These are phyloP conservation scores for Chrysoporthe deuterocubensis DNA, from an alignment of 2,329 filamentous ascomycete genomes.

Conservation along the genomic window DNA sequence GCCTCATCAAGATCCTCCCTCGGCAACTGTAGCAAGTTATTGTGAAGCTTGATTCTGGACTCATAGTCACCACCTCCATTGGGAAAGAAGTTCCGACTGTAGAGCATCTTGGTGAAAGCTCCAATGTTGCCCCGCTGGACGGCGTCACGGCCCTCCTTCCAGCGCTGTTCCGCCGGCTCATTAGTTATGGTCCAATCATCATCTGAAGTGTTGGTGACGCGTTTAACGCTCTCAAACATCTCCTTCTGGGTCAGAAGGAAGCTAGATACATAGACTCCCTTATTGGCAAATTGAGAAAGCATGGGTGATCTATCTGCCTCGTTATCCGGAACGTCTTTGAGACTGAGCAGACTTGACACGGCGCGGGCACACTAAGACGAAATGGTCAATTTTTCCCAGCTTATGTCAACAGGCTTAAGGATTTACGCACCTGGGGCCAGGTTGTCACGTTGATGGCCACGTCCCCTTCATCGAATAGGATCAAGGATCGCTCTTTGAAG, in stretches of 20 bases:
- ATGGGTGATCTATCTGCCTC: constrained; percentile 18
- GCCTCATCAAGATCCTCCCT: constrained; percentile 62
- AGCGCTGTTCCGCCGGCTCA: constrained; percentile 52
- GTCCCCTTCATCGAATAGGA: constrained; percentile 59
- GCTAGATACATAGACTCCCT: constrained; percentile 54
- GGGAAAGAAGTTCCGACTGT: constrained; percentile 57
- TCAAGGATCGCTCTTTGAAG: constrained; percentile 29
- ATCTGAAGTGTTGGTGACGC: constrained; percentile 59
- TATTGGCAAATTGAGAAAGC: constrained; percentile 43
- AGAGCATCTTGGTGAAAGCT: constrained; percentile 57
- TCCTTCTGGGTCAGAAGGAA: constrained; percentile 66
- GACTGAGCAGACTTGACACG: constrained; percentile 48
- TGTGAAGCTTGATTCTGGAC: constrained; percentile 44
- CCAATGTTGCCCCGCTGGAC: constrained; percentile 46
- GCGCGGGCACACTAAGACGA: constrained; percentile 36
- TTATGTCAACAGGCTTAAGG: no score
- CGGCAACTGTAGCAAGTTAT: constrained; percentile 58
- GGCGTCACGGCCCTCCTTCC: constrained; percentile 48
- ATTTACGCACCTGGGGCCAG: constrained; percentile 50
- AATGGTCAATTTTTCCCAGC: background rate
- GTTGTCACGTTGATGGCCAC: constrained; percentile 61
- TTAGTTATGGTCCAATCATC: constrained; percentile 62
- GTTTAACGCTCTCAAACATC: constrained; percentile 65
- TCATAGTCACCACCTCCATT: constrained; percentile 47
- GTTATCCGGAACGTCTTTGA: constrained; percentile 40